Percentiles rank a stretch among this genome's conserved stretches.
phyloP scores from a whole-genome alignment of 805 yeast genomes.

The Candida namnaoensis region DNA sequence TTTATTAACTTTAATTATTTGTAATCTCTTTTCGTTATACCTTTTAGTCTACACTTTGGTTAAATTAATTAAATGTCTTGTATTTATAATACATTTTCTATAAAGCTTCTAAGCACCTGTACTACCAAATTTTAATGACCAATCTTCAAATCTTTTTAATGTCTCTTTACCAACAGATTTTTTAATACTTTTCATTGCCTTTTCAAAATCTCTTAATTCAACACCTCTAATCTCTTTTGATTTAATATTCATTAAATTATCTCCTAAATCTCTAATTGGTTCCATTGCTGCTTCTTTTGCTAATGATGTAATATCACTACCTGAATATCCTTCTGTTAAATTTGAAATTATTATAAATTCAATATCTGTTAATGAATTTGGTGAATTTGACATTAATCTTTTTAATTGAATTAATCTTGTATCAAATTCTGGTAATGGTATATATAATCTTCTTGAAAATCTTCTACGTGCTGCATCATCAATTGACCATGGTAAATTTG shows the following conservation, averaged over 20 bases:
- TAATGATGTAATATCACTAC: conserved; percentile 85
- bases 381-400: conserved; percentile 62
- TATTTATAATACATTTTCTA: too few species aligned
- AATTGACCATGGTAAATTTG: conserved; percentile 93
- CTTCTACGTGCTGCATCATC: conserved; percentile 96
- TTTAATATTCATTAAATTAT: conserved; percentile 57
- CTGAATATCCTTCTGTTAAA: conserved; percentile 80
- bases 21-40: too few species aligned
- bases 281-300: conserved; percentile 99
- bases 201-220: conserved; percentile 60
- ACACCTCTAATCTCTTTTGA: conserved; percentile 77
- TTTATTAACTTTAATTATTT: too few species aligned
- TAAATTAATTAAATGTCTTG: too few species aligned
- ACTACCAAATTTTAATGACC: conserved; percentile 85
- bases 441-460: conserved; percentile 85
- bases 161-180: conserved; percentile 88
- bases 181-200: conserved; percentile 68
- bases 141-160: conserved; percentile 68
- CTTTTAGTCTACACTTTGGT: too few species aligned
- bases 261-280: conserved; percentile 85
- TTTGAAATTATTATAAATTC: conserved; percentile 55
- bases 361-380: conserved; percentile 53
- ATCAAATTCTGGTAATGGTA: conserved; percentile 85
- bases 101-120: conserved; percentile 52
- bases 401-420: conserved; percentile 67